Conservation (phyloP, 257 asterid genomes). For the Lantana camara region DNA sequence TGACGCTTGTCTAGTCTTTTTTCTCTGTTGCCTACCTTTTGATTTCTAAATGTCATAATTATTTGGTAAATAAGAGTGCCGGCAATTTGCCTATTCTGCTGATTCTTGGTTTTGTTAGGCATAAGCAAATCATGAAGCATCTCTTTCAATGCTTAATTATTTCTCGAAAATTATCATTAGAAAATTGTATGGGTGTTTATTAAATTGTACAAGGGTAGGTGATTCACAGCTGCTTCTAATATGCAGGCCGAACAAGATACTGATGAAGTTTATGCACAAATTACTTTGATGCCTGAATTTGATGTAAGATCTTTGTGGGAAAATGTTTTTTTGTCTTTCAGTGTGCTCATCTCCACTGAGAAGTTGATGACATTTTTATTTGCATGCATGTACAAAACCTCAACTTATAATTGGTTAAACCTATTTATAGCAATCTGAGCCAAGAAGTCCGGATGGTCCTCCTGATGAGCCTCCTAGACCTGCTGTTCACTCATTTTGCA, state of each 20-base stretch:
- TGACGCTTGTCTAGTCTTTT: slow-evolving; percentile 20
- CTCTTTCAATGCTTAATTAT: background rate
- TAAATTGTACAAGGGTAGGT: slow-evolving; percentile 4
- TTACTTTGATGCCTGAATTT: slow-evolving; percentile 73
- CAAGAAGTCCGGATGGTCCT: slow-evolving; percentile 45
- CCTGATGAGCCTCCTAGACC: slow-evolving; percentile 61
- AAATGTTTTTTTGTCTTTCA: background rate
- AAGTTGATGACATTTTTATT: background rate
- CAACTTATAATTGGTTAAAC: slow-evolving; percentile 17
- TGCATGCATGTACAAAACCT: background rate
- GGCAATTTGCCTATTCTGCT: slow-evolving; percentile 5
- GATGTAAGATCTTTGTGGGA: slow-evolving; percentile 51
- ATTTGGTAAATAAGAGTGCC: slow-evolving; percentile 6
- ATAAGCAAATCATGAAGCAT: background rate
- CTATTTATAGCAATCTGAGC: slow-evolving; percentile 63
- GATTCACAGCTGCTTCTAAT: slow-evolving; percentile 19
- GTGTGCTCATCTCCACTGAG: background rate
- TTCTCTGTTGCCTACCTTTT: background rate
- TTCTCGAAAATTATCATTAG: slow-evolving; percentile 1
- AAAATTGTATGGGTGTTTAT: background rate
- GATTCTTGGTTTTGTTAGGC: slow-evolving; percentile 6
- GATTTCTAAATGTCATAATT: slow-evolving; percentile 5
- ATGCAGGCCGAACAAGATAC: slow-evolving; percentile 83
- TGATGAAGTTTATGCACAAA: slow-evolving; percentile 93
- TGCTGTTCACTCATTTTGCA: slow-evolving; percentile 77